These are phyloP conservation scores for Bolboschoenus planiculmis DNA, from an alignment of 176 grass and related monocot species.

Conservation along the genomic window DNA sequence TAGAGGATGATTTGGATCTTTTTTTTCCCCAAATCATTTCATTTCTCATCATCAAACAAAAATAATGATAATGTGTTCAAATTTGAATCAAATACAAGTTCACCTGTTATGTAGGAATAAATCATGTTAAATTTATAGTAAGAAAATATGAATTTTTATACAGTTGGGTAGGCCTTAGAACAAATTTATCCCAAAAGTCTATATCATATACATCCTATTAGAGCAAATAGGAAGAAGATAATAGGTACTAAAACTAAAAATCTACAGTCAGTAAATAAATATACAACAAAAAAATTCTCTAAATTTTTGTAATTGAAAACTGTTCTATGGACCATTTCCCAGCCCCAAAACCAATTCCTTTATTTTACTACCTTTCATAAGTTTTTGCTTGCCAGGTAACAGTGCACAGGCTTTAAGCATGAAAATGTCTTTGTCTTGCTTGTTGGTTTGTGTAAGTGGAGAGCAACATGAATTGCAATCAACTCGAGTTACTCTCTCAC, in stretches of 20 bases:
- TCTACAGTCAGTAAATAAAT: not conserved
- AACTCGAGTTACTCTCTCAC: not conserved
- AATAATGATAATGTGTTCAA: no score
- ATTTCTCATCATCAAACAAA: no score
- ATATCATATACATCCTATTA: not conserved
- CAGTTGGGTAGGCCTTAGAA: not conserved
- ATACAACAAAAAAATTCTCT: no score
- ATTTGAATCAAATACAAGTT: no score
- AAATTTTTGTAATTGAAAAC: not conserved
- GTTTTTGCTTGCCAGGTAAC: not conserved
- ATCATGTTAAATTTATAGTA: no score
- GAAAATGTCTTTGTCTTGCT: not conserved
- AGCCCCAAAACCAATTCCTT: not conserved
- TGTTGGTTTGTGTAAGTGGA: constrained; percentile 4
- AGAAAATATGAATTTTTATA: not conserved
- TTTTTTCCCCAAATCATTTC: no score
- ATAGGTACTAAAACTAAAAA: not conserved
- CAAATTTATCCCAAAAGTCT: not conserved
- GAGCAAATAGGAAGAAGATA: not conserved
- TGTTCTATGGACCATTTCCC: not conserved
- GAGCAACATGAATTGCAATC: constrained; percentile 6
- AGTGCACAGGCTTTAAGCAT: not conserved
- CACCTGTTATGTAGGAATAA: no score
- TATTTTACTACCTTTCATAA: not conserved
- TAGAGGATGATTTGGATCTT: no score